Evolutionary conservation across 345 rosid genomes (phyloP), one percentile per base, ranked within the genome.

Genomic region (Sonneratia caseolaris): DNA sequence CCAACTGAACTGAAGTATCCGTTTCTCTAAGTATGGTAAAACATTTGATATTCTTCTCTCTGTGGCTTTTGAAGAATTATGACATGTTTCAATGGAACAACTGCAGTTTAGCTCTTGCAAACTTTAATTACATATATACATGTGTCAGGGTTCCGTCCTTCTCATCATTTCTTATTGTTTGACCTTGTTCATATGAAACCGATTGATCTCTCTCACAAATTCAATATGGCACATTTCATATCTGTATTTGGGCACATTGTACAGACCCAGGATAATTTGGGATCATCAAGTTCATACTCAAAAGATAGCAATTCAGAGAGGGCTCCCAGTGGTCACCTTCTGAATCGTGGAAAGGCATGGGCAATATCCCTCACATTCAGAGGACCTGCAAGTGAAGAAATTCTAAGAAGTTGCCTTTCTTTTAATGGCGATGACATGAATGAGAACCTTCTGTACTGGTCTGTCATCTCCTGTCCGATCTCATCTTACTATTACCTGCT

Each of bases 371-470:
- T 84, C 72, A 42, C 82, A 13, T 49, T 73, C 49, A 74, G 62
- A 61, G 64, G 68, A 13, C 43, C 88, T 16, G 71, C 81, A 56
- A 85, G 74, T 75, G 84, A 84, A 78, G 96, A 86, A 78, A 79
- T 86, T 68, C 70, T 88, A 78, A 82, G 71, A 48, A 73, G 81
- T 27, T 87, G 81, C 72, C 80, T 84, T 59, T 79, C 84, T 40
- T 37, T 72, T 62, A 71, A 68, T 22, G 61, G 71, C 66, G 74
- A 68, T 70, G 82, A 75, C 61, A 37, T 79, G 21, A 76, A 75
- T 74, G 85, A 84, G 78, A 81, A 81, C 66, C 89, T 89, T 80
- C 80, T 92, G 38, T 92, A 88, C 70, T 81, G 91, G 98, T 91
- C 72, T 37, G 84, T 80, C 74, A 69, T 62, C 32, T 69, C 72